Evolutionary conservation across 805 yeast species (phyloP), one percentile per base, ranked within the genome.

Genomic region (Saccharomyces kudriavzevii): DNA sequence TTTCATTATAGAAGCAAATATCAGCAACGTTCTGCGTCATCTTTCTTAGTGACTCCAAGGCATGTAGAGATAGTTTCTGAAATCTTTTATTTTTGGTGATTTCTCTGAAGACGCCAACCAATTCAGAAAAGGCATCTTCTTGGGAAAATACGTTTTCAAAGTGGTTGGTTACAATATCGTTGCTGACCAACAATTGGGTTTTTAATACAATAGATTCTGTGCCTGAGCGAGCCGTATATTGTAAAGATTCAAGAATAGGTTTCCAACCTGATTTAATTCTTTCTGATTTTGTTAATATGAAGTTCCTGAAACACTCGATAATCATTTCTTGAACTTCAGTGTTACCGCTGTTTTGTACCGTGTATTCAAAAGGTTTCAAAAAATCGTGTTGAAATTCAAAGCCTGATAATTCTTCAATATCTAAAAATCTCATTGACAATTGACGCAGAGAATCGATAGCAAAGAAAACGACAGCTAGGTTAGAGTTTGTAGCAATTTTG

Each of bases 301-400:
- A 85, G 64, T 89, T 92, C 58, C 84, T 82, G 60, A 92, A 79
- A 70, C 97, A 91, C 60, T 91, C 96, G 54, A 94, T 75, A 8
- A 89, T 90, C 90, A 92, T 83, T 53, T 87, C 94, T 65, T 86
- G 87, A 27, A 90, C 92, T 51, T 84, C 86, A 9, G 77, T 67
- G 29, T 85, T 82, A 13, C 77, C 76, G 57, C 88, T 87, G 65
- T 89, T 81, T 52, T 75, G 70, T 61, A 94, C 77, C 24, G 90
- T 84, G 65, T 84, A 84, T 59, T 86, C 89, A 70, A 91, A 94
- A 1, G 99, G 99, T 64, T 84, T 82, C 67, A 94, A 77, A 64
- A 94, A 95, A 66, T 92, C 97, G 62, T 86, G 85, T 69, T 94
- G 99, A 74, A 94, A 94, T 69, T 87, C 90, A 77, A 94, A 94